Percentiles rank a stretch among this genome's conserved stretches.
Evolutionary conservation across 2,329 filamentous ascomycete genomes (phyloP).

Genomic region (Hymenoscyphus repandus): DNA sequence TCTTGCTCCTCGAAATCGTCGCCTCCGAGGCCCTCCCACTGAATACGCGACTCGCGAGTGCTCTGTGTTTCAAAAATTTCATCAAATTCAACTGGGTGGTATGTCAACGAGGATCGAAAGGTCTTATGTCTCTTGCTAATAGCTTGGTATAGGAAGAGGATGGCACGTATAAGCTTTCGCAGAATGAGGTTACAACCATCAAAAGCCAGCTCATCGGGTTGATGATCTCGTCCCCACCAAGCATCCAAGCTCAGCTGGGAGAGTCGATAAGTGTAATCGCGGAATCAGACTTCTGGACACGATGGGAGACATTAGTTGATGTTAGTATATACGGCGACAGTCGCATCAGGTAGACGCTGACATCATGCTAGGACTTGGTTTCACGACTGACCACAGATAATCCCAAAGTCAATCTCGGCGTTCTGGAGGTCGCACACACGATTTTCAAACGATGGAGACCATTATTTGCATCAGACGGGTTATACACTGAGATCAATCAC

Average conservation of each 20-base stretch:
- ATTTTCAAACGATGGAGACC: constrained; percentile 97
- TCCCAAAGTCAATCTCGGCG: constrained; percentile 82
- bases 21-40: constrained; percentile 65
- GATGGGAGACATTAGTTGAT: constrained; percentile 93
- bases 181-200: constrained; percentile 80
- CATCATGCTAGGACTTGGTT: constrained; percentile 65
- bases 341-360: constrained; percentile 12
- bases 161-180: constrained; percentile 82
- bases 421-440: constrained; percentile 94
- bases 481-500: constrained; percentile 95
- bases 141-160: constrained; percentile 64
- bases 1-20: constrained; percentile 85
- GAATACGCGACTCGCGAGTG: constrained; percentile 80
- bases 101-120: constrained; percentile 28
- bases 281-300: constrained; percentile 93
- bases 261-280: constrained; percentile 97
- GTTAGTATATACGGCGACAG: constrained; percentile 39
- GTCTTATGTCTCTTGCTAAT: constrained; percentile 10
- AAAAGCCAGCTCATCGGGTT: constrained; percentile 93
- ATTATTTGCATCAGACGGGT: constrained; percentile 83
- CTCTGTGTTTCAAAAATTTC: constrained; percentile 98
- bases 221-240: constrained; percentile 87
- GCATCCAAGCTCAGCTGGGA: constrained; percentile 87
- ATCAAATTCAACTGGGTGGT: constrained; percentile 89
- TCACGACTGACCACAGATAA: constrained; percentile 78